Base-by-base conservation (phyloP, 139 green algal genomes). In the Picocystis salinarum region DNA sequence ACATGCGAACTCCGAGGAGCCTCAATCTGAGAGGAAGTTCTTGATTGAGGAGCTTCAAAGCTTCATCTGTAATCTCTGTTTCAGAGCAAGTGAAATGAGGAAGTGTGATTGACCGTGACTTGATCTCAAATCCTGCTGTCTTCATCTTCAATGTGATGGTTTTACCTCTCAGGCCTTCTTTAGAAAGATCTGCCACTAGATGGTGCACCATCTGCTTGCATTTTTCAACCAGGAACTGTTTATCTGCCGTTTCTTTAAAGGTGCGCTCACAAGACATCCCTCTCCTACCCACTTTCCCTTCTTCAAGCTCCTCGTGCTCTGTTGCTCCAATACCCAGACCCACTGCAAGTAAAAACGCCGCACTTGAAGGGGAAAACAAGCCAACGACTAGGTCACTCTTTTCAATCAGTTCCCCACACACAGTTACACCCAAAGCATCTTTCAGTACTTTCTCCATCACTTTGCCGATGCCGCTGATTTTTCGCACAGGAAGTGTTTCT, bases 111-210 rank as follows among this genome's bases (percentile, higher is more conserved):
- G 76, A 54, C 4, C 76, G 57, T 4, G 71, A 82, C 23, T 56
- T 58, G 6, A 82, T 28, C 69, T 78, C 17, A 40, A 64, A 64
- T n/a, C 4, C 26, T 2, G 42, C 33, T 3, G 54, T 37, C 53
- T 92, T 92, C 17, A 92, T 50, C 50, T 92, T 92, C 18, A 92
- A 69, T 0, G 74, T 89, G 13, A 92, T 7, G 9, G 67, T 82
- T n/a, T 52, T 67, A 17, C 68, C 79, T 33, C 67, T 55, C n/a
- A 92, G 62, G 5, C 45, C 54, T 50, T 85, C 74, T 6, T 28
- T 7, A 12, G 48, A 68, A 74, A 91, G 69, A 53, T 86, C 74
- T 0, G 22, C 33, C 0, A 61, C 69, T 37, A 92, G 39, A 23
- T 65, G 50, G 19, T 59, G 48, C 17, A 76, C 72, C 39, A 92